Base-by-base conservation (phyloP, 1,139 yeast genomes). In the Diutina siamensis region DNA sequence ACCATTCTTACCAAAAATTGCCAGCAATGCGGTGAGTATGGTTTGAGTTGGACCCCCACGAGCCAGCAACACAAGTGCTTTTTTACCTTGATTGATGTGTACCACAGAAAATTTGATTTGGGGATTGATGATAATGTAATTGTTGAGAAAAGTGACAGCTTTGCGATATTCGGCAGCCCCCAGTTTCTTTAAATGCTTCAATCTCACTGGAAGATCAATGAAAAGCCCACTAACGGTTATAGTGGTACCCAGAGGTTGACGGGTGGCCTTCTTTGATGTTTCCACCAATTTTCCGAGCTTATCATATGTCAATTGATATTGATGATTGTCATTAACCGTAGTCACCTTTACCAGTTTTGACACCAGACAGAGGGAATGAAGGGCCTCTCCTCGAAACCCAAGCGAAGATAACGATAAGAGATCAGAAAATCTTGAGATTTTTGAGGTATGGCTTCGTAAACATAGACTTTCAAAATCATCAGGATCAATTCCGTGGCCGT, bases 321-420 rank as follows among this genome's bases (percentile, higher is more conserved):
- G 70, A 7, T 62, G 59, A 0, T 56, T 55, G 2, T 58, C 58
- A 0, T 78, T 68, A 12, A 84, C 72, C 0, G 96, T 87, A 2
- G 62, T 63, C 0, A 88, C 67, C 10, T 59, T 58, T 4, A 78
- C 62, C 19, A 9, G 13, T 3, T 74, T 66, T 2, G 85, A 69
- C 50, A 84, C 63, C 1, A 80, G 69, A 56, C 89, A 81, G 15
- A 86, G 57, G 0, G 94, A 82, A 53, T 84, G 78, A 54, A 86
- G 64, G 0, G 95, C 95, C 59, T 86, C 95, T 21, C 95, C 95
- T 58, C 95, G 70, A 55, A 86, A 86, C 0, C 95, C 95, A 38
- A 82, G 64, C 0, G 33, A n/a, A 2, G 42, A 22, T 3, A 38
- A 20, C 21, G 15, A 12, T 18, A 38, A 18, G 21, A 38, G 22